These are phyloP conservation scores for Boletus rubescentipes DNA, from an alignment of 768 basidiomycete species.

Conservation along the genomic window DNA sequence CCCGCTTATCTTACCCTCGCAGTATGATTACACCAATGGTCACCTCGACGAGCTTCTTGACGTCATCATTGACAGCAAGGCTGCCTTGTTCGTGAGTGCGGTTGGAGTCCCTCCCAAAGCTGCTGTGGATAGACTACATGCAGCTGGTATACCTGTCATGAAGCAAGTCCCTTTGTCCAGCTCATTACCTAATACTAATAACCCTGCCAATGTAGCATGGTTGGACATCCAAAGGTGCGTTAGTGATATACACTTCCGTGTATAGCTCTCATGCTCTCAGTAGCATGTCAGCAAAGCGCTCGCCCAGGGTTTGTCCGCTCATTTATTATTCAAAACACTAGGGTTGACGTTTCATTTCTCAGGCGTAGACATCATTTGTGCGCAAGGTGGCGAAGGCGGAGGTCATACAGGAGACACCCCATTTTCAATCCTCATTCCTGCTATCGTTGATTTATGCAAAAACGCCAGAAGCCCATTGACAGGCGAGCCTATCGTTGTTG, in stretches of 20 bases:
- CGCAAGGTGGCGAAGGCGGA: conserved; percentile 85
- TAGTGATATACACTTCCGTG: not conserved
- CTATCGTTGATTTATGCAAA: conserved; percentile 77
- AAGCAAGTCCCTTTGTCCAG: conserved; percentile 51
- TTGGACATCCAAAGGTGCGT: conserved; percentile 79
- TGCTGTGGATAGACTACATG: conserved; percentile 78
- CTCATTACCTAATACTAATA: not conserved
- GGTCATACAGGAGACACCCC: conserved; percentile 86
- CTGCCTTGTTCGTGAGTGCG: conserved; percentile 79
- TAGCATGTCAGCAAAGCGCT: conserved; percentile 76
- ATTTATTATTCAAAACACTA: not conserved
- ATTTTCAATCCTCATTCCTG: conserved; percentile 80
- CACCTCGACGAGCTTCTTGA: conserved; percentile 76
- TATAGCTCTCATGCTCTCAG: not conserved
- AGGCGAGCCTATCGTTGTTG: conserved; percentile 70
- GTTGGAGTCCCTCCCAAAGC: conserved; percentile 83
- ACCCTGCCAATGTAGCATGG: conserved; percentile 49
- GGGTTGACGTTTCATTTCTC: not conserved
- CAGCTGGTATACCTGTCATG: conserved; percentile 79
- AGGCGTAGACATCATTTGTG: conserved; percentile 91
- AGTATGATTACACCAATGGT: conserved; percentile 77
- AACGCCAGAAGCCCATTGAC: conserved; percentile 71
- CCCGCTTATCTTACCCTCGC: not conserved
- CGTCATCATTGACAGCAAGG: conserved; percentile 71
- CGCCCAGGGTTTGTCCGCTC: conserved; percentile 50